phyloP scores from a whole-genome alignment of 768 basidiomycete species.

The Termitomyces sp. region DNA sequence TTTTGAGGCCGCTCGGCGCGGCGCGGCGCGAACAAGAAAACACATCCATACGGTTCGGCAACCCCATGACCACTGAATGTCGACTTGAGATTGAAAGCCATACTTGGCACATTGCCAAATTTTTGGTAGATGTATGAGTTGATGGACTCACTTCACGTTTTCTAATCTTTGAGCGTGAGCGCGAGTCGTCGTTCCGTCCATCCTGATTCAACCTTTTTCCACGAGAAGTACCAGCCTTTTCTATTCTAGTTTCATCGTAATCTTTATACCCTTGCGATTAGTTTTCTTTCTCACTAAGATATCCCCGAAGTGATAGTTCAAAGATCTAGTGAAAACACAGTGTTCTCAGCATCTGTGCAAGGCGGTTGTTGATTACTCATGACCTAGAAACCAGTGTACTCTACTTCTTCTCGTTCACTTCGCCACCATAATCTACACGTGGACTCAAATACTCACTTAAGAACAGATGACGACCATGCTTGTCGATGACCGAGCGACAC shows the following conservation, averaged over 20 bases:
- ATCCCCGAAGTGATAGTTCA: neutral
- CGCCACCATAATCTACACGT: no score
- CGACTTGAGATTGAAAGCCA: no score
- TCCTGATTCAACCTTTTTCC: neutral
- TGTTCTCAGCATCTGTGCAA: neutral
- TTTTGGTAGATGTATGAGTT: neutral
- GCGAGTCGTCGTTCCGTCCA: neutral
- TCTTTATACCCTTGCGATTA: no score
- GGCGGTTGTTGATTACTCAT: no score
- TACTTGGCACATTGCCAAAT: neutral
- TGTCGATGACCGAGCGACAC: slow-evolving; percentile 8
- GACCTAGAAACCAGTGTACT: no score
- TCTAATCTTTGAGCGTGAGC: neutral
- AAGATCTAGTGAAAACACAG: no score
- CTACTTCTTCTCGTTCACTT: no score
- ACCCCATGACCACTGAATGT: no score
- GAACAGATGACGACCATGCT: slow-evolving; percentile 29
- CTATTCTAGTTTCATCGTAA: neutral
- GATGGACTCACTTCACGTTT: neutral
- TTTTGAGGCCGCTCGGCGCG: no score
- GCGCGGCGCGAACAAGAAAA: no score
- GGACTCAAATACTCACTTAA: neutral
- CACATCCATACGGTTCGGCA: no score
- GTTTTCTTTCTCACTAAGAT: neutral
- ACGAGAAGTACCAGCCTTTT: neutral